These are phyloP conservation scores for Chaetomium sp. DNA, from an alignment of 2,329 filamentous ascomycete genomes.

Conservation along the genomic window DNA sequence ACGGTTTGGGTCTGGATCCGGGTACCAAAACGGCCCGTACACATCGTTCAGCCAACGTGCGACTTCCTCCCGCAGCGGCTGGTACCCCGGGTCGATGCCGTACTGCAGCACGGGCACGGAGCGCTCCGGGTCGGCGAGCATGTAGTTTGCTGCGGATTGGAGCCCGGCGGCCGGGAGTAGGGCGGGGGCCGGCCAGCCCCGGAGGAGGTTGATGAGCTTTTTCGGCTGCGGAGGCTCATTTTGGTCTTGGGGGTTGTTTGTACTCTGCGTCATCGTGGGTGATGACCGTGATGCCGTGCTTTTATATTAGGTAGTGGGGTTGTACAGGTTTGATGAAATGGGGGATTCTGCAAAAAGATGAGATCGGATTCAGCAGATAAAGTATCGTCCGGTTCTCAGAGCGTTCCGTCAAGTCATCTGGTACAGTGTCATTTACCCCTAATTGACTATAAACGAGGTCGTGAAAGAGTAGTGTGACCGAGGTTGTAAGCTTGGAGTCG, in stretches of 20 bases:
- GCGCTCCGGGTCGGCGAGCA: conserved; percentile 54
- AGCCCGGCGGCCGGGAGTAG: conserved; percentile 63
- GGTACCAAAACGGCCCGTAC: conserved; percentile 36
- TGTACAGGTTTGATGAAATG: too few relatives aligned
- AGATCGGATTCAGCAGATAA: too few relatives aligned
- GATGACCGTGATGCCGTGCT: too few relatives aligned
- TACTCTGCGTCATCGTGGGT: not conserved
- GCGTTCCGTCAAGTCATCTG: too few relatives aligned
- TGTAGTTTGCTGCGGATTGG: conserved; percentile 50
- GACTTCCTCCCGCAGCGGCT: conserved; percentile 60
- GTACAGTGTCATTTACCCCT: too few relatives aligned
- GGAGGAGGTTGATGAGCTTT: conserved; percentile 55
- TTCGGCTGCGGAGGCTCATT: not conserved
- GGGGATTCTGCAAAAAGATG: too few relatives aligned
- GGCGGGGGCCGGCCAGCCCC: conserved; percentile 58
- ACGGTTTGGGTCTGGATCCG: not conserved
- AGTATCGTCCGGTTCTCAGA: too few relatives aligned
- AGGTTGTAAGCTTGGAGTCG: too few relatives aligned
- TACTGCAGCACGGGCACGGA: conserved; percentile 66
- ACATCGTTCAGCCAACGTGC: conserved; percentile 63
- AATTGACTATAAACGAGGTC: too few relatives aligned
- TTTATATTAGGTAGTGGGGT: too few relatives aligned
- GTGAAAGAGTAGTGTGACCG: too few relatives aligned
- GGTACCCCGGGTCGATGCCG: conserved; percentile 69
- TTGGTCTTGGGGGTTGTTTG: not conserved